Evolutionary conservation across 1,284 basidiomycete species (phyloP), one percentile per base, ranked within the genome.

Genomic region (Ceratobasidium sp.): DNA sequence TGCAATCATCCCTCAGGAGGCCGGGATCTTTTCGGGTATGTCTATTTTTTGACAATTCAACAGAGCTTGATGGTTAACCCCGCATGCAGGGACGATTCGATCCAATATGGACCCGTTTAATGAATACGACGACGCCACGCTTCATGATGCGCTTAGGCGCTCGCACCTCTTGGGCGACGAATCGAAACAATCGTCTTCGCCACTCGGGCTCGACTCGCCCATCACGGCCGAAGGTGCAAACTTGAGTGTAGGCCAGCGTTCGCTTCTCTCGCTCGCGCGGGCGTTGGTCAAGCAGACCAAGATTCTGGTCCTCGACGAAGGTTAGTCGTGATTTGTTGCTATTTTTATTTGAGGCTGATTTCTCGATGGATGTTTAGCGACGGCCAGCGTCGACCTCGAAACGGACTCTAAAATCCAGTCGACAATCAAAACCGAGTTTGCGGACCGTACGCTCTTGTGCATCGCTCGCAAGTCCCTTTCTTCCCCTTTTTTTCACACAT

Each of bases 401-500:
- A 94, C 92, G 1, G 92, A 94, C 82, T 85, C 86, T 54, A 89
- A 89, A 81, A 93, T 94, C 77, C 92, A 94, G 80, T 82, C 86
- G 57, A 93, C 91, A 1, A 92, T 95, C 74, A 85, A 89, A 62
- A 86, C 84, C 13, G 89, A 93, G 81, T 94, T 94, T 82, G 84
- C 83, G 56, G 87, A 89, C 80, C 87, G 88, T 79, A 92, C 91
- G 0, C 81, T 91, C 57, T 82, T 91, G 8, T 90, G 89, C 81
- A 92, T 94, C 78, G 92, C 92, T 6, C 88, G 86, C 80, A 79
- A 84, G n/a, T 67, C 37, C 37, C 78, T 84, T 85, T 87, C 68
- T n/a, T 25, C 49, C 59, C 37, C 9, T 46, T 65, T 19, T 7
- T 54, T 65, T 73, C 15, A 51, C 25, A 61, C 82, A 80, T 78